Conservation (phyloP, 352 stramenopile genomes). For the Elongisporangium anandrum region DNA sequence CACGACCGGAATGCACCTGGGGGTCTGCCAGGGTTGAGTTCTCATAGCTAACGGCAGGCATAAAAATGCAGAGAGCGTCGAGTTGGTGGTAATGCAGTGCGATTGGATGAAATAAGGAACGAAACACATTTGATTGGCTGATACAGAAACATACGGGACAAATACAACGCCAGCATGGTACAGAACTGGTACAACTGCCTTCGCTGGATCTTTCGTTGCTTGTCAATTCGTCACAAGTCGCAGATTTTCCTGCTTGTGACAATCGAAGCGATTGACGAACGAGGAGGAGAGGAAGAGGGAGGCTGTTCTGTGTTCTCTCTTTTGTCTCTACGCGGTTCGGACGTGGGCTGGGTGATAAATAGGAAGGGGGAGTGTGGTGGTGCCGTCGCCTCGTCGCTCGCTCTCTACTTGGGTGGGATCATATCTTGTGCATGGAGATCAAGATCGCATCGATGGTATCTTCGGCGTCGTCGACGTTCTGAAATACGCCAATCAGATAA, state of each 20-base stretch:
- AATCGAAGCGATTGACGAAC: background rate
- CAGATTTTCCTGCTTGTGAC: background rate
- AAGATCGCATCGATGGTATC: constrained; percentile 56
- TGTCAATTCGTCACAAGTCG: background rate
- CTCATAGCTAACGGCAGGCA: background rate
- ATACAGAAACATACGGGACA: background rate
- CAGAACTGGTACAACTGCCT: background rate
- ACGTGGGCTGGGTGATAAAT: background rate
- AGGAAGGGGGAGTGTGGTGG: background rate
- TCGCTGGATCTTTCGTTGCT: background rate
- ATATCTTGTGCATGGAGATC: constrained; percentile 31
- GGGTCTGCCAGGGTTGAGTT: background rate
- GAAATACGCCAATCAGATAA: constrained; percentile 68
- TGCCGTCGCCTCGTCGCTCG: constrained; percentile 1
- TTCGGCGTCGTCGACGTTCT: constrained; percentile 62
- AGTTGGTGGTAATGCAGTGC: background rate
- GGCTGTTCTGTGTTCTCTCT: background rate
- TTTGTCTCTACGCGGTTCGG: background rate
- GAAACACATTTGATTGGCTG: background rate
- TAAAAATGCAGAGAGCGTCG: background rate
- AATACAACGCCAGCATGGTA: background rate
- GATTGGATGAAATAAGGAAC: background rate
- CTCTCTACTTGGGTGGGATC: constrained; percentile 6
- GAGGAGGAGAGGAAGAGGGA: too few relatives aligned
- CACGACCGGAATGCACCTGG: background rate